Evolutionary conservation across 352 stramenopile species (phyloP).

Genomic region (Phytophthora tubulina): DNA sequence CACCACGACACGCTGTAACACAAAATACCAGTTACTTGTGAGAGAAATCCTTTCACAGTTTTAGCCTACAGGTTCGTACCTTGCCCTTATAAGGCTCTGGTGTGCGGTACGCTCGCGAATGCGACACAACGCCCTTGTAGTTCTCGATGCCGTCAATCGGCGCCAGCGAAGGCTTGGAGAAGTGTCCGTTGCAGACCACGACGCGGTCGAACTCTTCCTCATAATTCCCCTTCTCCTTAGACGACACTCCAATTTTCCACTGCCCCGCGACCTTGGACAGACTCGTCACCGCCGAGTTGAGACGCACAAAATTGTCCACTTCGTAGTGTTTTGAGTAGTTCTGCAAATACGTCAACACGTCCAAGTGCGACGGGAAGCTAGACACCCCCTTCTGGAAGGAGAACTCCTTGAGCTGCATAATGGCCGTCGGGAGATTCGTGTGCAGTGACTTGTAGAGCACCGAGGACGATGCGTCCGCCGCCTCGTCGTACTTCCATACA

Average conservation of each 20-base stretch:
- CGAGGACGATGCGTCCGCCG: conserved; percentile 49
- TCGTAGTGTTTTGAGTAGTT: conserved; percentile 66
- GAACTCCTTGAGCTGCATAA: conserved; percentile 84
- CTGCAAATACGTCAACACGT: conserved; percentile 79
- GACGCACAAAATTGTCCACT: conserved; percentile 57
- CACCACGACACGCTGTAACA: conserved; percentile 59
- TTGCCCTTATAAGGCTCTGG: conserved; percentile 57
- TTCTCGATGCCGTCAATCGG: conserved; percentile 65
- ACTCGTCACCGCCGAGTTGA: conserved; percentile 63
- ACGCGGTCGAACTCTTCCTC: conserved; percentile 80
- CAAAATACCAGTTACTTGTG: neutral
- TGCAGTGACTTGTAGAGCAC: conserved; percentile 86
- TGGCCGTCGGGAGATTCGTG: conserved; percentile 80
- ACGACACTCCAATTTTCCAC: conserved; percentile 60
- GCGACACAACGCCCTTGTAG: conserved; percentile 50
- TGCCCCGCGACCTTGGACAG: conserved; percentile 47
- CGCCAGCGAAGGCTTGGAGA: conserved; percentile 61
- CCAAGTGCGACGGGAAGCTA: conserved; percentile 70
- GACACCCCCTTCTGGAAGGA: conserved; percentile 61
- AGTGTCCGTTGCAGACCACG: conserved; percentile 84
- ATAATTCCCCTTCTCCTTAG: conserved; percentile 52
- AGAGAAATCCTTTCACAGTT: neutral
- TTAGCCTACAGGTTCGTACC: conserved; percentile 11
- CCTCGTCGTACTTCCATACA: conserved; percentile 83
- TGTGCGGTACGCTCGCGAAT: conserved; percentile 71